Conservation (phyloP, 2,329 filamentous ascomycete species). For the Pseudogymnoascus sp. region DNA sequence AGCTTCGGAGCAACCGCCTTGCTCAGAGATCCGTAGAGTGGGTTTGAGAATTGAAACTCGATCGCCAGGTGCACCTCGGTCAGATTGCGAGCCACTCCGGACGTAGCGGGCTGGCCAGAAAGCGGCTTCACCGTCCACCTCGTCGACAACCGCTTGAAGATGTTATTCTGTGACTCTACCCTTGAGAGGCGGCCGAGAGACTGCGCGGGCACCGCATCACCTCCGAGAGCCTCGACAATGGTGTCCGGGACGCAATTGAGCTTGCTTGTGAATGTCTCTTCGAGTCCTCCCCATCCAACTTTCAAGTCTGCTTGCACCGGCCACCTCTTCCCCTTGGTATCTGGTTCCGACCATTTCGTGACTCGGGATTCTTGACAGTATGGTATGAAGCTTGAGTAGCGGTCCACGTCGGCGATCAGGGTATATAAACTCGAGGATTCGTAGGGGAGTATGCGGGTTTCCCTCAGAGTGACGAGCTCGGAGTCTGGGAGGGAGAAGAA, state of each 20-base stretch:
- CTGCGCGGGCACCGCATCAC: conserved; percentile 35
- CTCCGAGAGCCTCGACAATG: conserved; percentile 71
- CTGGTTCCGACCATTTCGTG: conserved; percentile 59
- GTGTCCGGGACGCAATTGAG: conserved; percentile 67
- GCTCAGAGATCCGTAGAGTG: conserved; percentile 78
- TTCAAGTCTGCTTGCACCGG: conserved; percentile 72
- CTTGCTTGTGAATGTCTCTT: conserved; percentile 73
- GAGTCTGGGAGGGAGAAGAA: conserved; percentile 34
- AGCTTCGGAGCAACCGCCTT: conserved; percentile 75
- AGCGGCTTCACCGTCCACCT: conserved; percentile 56
- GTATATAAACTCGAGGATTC: conserved; percentile 62
- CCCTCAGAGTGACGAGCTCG: conserved; percentile 56
- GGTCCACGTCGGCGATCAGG: conserved; percentile 80
- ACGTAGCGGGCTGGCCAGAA: conserved; percentile 28
- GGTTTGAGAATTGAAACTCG: conserved; percentile 77
- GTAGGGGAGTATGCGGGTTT: conserved; percentile 71
- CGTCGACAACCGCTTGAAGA: conserved; percentile 63
- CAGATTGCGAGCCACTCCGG: conserved; percentile 33
- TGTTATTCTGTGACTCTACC: conserved; percentile 35
- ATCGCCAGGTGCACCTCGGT: conserved; percentile 72
- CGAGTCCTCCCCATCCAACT: conserved; percentile 76
- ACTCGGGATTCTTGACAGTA: conserved; percentile 76
- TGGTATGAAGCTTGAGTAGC: conserved; percentile 81
- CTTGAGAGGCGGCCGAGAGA: conserved; percentile 32
- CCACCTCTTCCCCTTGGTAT: conserved; percentile 41